Evolutionary conservation across 441 rosid genomes (phyloP).

Genomic region (Macaranga tanarius): DNA sequence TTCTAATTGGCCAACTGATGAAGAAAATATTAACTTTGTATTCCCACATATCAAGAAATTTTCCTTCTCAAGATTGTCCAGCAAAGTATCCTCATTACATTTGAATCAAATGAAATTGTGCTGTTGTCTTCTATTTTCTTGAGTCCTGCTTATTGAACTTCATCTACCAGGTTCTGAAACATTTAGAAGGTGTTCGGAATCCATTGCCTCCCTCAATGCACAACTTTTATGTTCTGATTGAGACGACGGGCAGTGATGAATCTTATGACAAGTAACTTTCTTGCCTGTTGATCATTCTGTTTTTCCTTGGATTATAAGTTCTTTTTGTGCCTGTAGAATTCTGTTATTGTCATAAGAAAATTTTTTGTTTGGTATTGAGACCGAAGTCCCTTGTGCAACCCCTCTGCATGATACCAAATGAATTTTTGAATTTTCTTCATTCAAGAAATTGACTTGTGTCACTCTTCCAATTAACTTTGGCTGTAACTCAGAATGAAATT

Average conservation of each 20-base stretch:
- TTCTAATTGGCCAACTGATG: not conserved
- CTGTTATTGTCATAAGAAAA: not conserved
- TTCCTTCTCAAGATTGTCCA: not conserved
- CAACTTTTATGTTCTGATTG: constrained; percentile 86
- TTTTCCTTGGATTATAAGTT: not conserved
- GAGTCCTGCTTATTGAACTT: constrained; percentile 9
- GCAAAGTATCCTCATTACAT: not conserved
- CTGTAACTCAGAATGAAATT: not conserved
- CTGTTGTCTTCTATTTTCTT: constrained; percentile 1
- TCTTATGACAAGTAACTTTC: constrained; percentile 58
- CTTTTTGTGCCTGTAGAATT: not conserved
- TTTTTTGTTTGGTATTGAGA: not conserved
- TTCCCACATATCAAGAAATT: too few relatives aligned
- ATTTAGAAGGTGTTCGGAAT: constrained; percentile 83
- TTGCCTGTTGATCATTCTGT: constrained; percentile 16
- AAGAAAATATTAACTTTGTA: not conserved
- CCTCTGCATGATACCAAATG: not conserved
- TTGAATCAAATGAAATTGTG: not conserved
- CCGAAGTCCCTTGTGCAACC: not conserved
- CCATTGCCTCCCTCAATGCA: constrained; percentile 68
- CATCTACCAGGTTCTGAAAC: constrained; percentile 57
- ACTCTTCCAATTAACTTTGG: not conserved
- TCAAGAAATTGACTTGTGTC: not conserved
- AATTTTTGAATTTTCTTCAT: not conserved
- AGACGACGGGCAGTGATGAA: constrained; percentile 83